These are phyloP conservation scores for Penicillium polonicum DNA, from an alignment of 2,329 filamentous ascomycete species.

Conservation along the genomic window DNA sequence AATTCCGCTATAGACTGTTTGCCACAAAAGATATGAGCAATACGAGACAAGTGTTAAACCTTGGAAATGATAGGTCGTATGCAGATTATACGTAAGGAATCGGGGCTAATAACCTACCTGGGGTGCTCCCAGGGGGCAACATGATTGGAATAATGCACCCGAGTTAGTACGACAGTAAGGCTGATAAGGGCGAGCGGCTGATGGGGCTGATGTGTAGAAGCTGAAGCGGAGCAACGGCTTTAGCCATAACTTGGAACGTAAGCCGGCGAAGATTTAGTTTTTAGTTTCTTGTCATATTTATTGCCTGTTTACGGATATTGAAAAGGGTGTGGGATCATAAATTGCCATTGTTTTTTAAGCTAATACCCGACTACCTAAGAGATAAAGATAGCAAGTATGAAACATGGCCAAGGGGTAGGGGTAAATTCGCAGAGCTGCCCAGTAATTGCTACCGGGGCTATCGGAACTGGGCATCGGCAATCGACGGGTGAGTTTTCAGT, in stretches of 20 bases:
- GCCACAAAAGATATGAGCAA: background rate
- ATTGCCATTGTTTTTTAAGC: conserved; percentile 7
- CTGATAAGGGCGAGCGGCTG: background rate
- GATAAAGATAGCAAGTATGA: conserved; percentile 17
- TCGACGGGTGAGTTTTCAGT: background rate
- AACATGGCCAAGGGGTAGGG: conserved; percentile 13
- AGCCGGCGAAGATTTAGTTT: background rate
- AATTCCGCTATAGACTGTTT: background rate
- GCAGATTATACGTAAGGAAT: background rate
- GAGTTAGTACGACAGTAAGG: background rate
- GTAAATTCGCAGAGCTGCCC: conserved; percentile 16
- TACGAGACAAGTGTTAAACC: background rate
- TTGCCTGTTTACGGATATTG: background rate
- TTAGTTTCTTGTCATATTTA: background rate
- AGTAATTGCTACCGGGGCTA: conserved; percentile 6
- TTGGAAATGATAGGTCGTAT: conserved; percentile 3
- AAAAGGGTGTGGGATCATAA: background rate
- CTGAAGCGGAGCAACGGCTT: background rate
- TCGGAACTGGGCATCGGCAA: conserved; percentile 6
- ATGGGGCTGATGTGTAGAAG: background rate
- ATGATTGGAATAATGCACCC: background rate
- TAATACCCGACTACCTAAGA: conserved; percentile 14
- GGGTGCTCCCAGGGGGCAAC: conserved; percentile 15
- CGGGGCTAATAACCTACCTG: background rate
- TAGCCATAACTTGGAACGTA: background rate